phyloP scores from a whole-genome alignment of 108 stramenopile genomes.

The Nitzschia inconspicua region DNA sequence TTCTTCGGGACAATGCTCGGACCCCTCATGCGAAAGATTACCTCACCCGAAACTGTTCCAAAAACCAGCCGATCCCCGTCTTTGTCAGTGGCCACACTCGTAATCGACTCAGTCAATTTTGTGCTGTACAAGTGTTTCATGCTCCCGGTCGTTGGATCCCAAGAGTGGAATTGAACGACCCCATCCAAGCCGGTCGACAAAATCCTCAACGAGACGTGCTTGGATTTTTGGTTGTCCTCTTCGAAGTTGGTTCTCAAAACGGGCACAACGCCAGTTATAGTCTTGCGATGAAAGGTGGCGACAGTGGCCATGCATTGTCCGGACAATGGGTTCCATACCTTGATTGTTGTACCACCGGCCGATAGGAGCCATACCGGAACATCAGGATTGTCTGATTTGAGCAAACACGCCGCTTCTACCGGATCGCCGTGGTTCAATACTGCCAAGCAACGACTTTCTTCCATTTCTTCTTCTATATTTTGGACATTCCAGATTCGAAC shows the following conservation, averaged over 20 bases:
- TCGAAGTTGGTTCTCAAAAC: conserved; percentile 30
- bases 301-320: conserved; percentile 53
- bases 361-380: conserved; percentile 62
- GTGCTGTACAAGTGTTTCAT: conserved; percentile 68
- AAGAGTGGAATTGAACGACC: conserved; percentile 67
- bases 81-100: conserved; percentile 49
- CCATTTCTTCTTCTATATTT: conserved; percentile 4
- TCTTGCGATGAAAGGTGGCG: conserved; percentile 75
- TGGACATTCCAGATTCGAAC: conserved; percentile 79
- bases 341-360: conserved; percentile 74
- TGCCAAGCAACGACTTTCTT: conserved; percentile 49
- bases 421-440: conserved; percentile 75
- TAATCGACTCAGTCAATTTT: conserved; percentile 56
- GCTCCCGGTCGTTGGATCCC: conserved; percentile 36
- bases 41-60: conserved; percentile 63
- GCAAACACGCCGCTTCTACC: conserved; percentile 66
- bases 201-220: conserved; percentile 37
- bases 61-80: conserved; percentile 61
- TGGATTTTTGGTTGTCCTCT: conserved; percentile 22
- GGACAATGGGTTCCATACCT: conserved; percentile 78
- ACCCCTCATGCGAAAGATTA: conserved; percentile 54
- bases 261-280: conserved; percentile 67
- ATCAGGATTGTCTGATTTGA: conserved; percentile 35
- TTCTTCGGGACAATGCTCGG: conserved; percentile 32
- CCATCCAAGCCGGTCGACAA: conserved; percentile 76